phyloP scores from a whole-genome alignment of 768 basidiomycete genomes.

The Rhizopogon vinicolor region DNA sequence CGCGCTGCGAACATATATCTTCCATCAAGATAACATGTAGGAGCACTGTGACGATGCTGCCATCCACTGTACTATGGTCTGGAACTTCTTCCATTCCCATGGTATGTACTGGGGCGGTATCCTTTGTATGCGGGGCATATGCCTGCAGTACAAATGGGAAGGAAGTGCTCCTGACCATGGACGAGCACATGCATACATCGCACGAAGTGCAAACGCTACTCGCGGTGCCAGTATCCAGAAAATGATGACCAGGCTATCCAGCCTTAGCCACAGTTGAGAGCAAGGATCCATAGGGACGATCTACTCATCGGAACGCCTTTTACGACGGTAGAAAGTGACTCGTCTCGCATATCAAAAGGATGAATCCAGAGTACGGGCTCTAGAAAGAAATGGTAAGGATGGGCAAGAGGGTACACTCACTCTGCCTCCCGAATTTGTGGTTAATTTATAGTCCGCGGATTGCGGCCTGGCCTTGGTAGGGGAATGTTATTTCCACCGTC shows the following conservation, averaged over 20 bases:
- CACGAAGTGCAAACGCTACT: neutral
- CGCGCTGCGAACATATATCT: neutral
- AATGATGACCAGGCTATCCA: neutral
- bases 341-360: no score
- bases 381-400: neutral
- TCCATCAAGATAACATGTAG: neutral
- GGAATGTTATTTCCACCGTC: neutral
- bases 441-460: neutral
- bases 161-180: conserved; percentile 33
- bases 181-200: conserved; percentile 20
- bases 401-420: neutral
- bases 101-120: conserved; percentile 38
- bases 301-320: neutral
- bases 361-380: neutral
- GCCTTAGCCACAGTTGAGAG: neutral
- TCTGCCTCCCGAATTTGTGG: neutral
- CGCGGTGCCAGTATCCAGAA: neutral
- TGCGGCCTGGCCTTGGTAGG: neutral
- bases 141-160: conserved; percentile 30
- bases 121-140: conserved; percentile 26
- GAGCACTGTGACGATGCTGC: conserved; percentile 18
- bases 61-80: conserved; percentile 30
- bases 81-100: conserved; percentile 54
- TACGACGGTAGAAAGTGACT: neutral
- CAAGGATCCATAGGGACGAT: neutral